Conservation (phyloP, 352 stramenopile species). For the Globisporangium acanthophoron region DNA sequence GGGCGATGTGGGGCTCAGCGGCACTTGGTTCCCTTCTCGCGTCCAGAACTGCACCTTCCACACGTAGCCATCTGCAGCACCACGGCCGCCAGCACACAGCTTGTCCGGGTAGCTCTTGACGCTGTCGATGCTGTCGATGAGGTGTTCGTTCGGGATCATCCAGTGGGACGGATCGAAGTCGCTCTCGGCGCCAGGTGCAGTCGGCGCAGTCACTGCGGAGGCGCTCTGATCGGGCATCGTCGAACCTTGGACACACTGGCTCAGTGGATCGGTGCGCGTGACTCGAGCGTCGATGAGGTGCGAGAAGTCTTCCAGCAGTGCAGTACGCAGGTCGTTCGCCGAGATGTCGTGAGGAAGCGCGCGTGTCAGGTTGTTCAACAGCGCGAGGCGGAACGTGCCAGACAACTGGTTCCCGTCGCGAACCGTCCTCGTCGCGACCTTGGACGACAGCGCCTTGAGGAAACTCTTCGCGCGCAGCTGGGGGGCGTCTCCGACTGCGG, state of each 20-base stretch:
- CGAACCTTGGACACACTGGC: conserved; percentile 50
- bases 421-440: conserved; percentile 65
- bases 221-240: conserved; percentile 50
- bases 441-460: conserved; percentile 70
- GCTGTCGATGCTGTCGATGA: conserved; percentile 34
- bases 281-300: conserved; percentile 67
- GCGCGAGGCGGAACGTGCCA: conserved; percentile 80
- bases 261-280: conserved; percentile 53
- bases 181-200: conserved; percentile 19
- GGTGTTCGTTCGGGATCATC: conserved; percentile 36
- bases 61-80: conserved; percentile 69
- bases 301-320: conserved; percentile 39
- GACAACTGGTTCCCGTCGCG: conserved; percentile 83
- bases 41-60: conserved; percentile 93
- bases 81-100: conserved; percentile 77
- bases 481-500: conserved; percentile 75
- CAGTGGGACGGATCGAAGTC: conserved; percentile 46
- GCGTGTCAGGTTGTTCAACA: conserved; percentile 52
- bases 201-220: conserved; percentile 2
- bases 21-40: conserved; percentile 67
- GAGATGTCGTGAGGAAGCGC: conserved; percentile 65
- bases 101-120: conserved; percentile 59
- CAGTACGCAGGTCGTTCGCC: conserved; percentile 44
- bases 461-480: conserved; percentile 65
- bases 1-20: conserved; percentile 68